Conservation (phyloP, 192 early-diverging fungal species). For the Pecoramyces ruminantium region DNA sequence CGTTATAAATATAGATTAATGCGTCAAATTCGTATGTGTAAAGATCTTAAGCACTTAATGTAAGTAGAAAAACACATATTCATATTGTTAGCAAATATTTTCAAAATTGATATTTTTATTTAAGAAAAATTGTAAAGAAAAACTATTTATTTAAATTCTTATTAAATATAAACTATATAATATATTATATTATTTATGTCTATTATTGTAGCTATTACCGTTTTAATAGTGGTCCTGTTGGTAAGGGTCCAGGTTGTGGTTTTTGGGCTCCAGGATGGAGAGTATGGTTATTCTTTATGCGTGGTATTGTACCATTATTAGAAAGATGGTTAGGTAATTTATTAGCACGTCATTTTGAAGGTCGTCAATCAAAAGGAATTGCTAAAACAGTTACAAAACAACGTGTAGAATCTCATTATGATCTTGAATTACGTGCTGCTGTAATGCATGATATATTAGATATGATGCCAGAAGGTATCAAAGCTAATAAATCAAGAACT, state of each 20-base stretch:
- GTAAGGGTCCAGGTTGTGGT: constrained; percentile 94
- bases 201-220: constrained; percentile 20
- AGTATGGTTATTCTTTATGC: constrained; percentile 98
- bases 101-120: no score
- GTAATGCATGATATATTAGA: constrained; percentile 99
- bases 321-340: constrained; percentile 98
- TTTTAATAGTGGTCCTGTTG: constrained; percentile 91
- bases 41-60: constrained; percentile 87
- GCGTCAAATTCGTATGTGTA: constrained; percentile 91
- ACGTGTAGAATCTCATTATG: constrained; percentile 95
- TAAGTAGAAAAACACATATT: not conserved
- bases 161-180: no score
- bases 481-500: constrained; percentile 85
- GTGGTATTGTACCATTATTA: constrained; percentile 89
- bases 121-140: no score
- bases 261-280: constrained; percentile 99
- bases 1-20: constrained; percentile 97
- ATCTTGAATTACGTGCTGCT: constrained; percentile 91
- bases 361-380: constrained; percentile 88
- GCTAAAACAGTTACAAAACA: constrained; percentile 98
- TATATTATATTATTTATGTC: constrained; percentile 25
- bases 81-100: no score
- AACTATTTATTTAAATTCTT: no score
- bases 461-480: constrained; percentile 99
- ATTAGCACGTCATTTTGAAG: constrained; percentile 97